Base-by-base conservation (phyloP, 371 early-diverging fungal species). In the Lichtheimia ramosa region DNA sequence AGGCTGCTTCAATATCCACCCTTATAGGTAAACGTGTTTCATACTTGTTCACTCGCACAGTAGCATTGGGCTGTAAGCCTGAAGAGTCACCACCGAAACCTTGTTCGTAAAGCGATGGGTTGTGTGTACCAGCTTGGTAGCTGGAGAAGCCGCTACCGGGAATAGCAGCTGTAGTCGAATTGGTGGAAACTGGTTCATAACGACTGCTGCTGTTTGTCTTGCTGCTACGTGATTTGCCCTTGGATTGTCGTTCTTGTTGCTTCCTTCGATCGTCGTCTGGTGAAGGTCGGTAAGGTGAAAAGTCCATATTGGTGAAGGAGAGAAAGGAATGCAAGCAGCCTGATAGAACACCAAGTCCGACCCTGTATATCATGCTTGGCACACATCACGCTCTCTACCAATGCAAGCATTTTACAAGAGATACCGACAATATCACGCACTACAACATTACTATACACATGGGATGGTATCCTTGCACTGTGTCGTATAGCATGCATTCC, bases 1-100 rank as follows among this genome's bases (percentile, higher is more conserved):
- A 56, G 18, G 90, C 87, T 3, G 94, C 92, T 67, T 89, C 92
- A n/a, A 92, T 68, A 71, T 94, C 93, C 15, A 90, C 83, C 40
- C 92, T 84, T 48, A 91, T 77, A 16, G 88, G 82, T 39, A 92
- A 64, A 18, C 79, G 71, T 13, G 93, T 93, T 56, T 92, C 92
- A 63, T 90, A 93, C 63, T 89, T 88, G 75, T 89, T 92, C 5
- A 92, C 86, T 41, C 88, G 81, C 42, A 82, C 76, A 21, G 77
- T 81, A 39, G 53, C 20, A 15, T 49, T 53, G 40, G 63, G 27
- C 25, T 63, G 59, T 16, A 56, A 54, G 1, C 54, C 61, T 28
- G 58, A 49, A 10, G 54, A 12, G 6, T 34, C 34, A 12, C 58
- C 51, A 55, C 69, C 63, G 20, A 68, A 54, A 18, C 78, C 78